Evolutionary conservation across 495 filamentous ascomycete species (phyloP).

Genomic region (Halenospora varia): DNA sequence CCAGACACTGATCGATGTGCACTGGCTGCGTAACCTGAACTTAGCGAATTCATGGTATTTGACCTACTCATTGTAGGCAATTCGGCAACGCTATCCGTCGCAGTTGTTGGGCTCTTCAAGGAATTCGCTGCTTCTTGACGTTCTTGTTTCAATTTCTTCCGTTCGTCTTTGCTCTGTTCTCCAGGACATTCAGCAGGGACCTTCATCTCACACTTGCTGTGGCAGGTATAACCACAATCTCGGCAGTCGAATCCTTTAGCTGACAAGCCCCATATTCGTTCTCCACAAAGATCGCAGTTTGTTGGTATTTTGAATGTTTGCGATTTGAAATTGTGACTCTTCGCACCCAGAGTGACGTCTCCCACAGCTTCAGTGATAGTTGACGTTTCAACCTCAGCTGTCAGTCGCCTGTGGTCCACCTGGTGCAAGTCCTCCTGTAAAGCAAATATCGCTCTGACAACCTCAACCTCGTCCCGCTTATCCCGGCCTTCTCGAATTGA

Average conservation of each 20-base stretch:
- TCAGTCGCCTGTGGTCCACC: conserved; percentile 78
- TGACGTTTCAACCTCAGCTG: conserved; percentile 85
- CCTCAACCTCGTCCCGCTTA: conserved; percentile 75
- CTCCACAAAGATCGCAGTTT: conserved; percentile 94
- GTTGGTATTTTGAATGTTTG: conserved; percentile 99
- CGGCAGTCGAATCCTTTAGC: conserved; percentile 94
- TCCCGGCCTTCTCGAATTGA: conserved; percentile 76
- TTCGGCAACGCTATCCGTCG: conserved; percentile 36
- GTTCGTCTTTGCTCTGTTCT: conserved; percentile 88
- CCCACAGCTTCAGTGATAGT: conserved; percentile 84
- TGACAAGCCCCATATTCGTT: conserved; percentile 92
- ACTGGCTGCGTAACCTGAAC: conserved; percentile 82
- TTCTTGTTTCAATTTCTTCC: conserved; percentile 83
- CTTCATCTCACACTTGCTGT: conserved; percentile 99
- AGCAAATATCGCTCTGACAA: conserved; percentile 70
- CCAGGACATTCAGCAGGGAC: conserved; percentile 94
- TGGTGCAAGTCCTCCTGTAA: conserved; percentile 82
- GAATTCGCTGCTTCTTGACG: conserved; percentile 75
- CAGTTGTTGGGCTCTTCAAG: conserved; percentile 35
- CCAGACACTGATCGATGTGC: conserved; percentile 70
- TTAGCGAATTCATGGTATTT: conserved; percentile 91
- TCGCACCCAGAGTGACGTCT: conserved; percentile 84
- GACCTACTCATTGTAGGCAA: conserved; percentile 62
- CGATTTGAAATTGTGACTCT: conserved; percentile 93
- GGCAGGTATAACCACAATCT: conserved; percentile 96